Evolutionary conservation across 2,329 filamentous ascomycete genomes (phyloP), one percentile per base, ranked within the genome.

Genomic region (Neofusicoccum sp.): DNA sequence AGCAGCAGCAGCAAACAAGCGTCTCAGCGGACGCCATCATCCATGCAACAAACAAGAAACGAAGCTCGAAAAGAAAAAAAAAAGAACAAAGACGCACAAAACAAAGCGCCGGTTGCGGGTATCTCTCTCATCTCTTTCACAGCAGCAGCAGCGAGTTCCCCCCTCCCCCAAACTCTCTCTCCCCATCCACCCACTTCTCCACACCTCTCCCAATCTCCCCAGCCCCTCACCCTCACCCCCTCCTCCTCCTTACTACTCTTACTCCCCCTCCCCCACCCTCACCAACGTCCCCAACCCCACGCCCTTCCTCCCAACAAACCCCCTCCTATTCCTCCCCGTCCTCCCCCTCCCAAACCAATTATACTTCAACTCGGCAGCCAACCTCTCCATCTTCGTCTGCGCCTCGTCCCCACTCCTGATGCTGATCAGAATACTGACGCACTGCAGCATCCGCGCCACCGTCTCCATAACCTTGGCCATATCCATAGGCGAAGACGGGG

Each of bases 311-410:
- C 61, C 61, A 24, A 62, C 56, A 31, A 97, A 93, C 0, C 95
- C 95, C 65, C 91, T 85, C 58, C 95, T 80, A 74, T 98, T 96
- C 64, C 95, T 82, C 0, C 95, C 95, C 3, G 92, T 98, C 36
- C 95, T 80, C 0, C 93, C 93, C 48, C 95, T 82, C 0, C 93
- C 93, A 1, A 99, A 82, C 95, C 95, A 99, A 74, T 99, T 99
- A 69, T 97, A 86, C 77, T 98, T 99, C 63, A 99, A 79, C 67
- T 95, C 87, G 70, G 91, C 89, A 61, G 89, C 91, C 64, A 99
- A 79, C 69, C 93, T 85, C 63, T 93, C 89, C 69, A 98, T 89
- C 75, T 89, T 91, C 61, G 83, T 84, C 71, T 93, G 90, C 1
- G 85, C 83, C 38, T 89, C 86, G 65, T 96, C 91, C 8, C 84